Base-by-base conservation (phyloP, 1,284 basidiomycete genomes). In the Fomitiporia mediterranea region DNA sequence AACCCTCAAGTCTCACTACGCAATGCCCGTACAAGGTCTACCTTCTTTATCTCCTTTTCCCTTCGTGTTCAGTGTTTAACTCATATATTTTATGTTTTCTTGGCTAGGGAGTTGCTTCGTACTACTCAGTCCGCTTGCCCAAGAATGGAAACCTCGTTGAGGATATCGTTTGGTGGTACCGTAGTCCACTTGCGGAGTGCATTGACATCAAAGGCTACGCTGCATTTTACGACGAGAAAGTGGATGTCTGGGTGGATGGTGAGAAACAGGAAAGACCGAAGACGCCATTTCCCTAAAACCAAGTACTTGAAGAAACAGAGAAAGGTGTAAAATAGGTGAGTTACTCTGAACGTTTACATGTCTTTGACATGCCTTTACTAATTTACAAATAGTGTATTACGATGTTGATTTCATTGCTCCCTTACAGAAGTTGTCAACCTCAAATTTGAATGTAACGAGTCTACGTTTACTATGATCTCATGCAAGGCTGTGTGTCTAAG, bases 151-250 rank as follows among this genome's bases (percentile, higher is more conserved):
- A 76, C 48, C 65, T 67, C 11, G 63, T 72, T 32, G 70, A 79
- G 35, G 74, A 84, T 52, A 66, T 83, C 7, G 78, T 81, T 15
- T 86, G 84, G 84, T 84, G 76, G 72, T 85, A 86, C 65, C 75
- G 73, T 30, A 73, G 72, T 27, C 76, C 83, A 0, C 74, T 69
- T 13, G 67, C 70, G 0, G 82, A 84, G 60, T 78, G 78, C 49
- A 67, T 73, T 3, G 72, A 68, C 21, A 76, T 85, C 53, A 70
- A 68, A 51, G 82, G 82, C n/a, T 75, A 74, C 56, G 69, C 80
- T 2, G 77, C 81, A 0, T 86, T 84, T 65, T 83, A 82, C 59
- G 82, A 86, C 55, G 83, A 86, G 63, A 83, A 82, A 60, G 78
- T 85, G 17, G 80, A 84, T 56, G 76, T 86, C 5, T 86, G 73